These are phyloP conservation scores for Pyrus hybrid DNA, from an alignment of 331 rosid species.

Conservation along the genomic window DNA sequence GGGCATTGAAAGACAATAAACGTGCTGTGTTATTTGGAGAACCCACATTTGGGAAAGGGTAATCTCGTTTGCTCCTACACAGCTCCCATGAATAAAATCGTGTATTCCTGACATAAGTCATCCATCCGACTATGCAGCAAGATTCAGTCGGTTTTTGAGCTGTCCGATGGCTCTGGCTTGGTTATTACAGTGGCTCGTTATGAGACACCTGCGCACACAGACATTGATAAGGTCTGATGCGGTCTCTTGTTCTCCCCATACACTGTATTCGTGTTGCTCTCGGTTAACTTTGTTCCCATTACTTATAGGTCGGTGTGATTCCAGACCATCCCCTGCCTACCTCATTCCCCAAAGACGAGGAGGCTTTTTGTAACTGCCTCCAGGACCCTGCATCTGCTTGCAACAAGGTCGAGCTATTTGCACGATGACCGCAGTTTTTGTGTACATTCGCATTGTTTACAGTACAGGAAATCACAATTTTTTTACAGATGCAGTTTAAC, in stretches of 20 bases:
- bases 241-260: not conserved
- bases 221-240: constrained; percentile 59
- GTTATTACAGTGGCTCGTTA: constrained; percentile 94
- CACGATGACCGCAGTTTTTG: constrained; percentile 29
- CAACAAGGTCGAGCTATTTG: constrained; percentile 60
- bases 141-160: constrained; percentile 91
- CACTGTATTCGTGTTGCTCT: not conserved
- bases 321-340: constrained; percentile 87
- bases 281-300: not conserved
- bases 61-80: constrained; percentile 18
- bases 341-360: constrained; percentile 80
- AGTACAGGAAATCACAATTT: not conserved
- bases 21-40: constrained; percentile 88
- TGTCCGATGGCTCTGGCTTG: constrained; percentile 94
- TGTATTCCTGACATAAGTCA: constrained; percentile 18
- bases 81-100: not conserved
- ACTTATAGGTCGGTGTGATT: constrained; percentile 71
- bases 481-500: not conserved
- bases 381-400: constrained; percentile 82
- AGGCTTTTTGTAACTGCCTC: too few species aligned
- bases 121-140: constrained; percentile 51
- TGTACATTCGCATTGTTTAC: not conserved
- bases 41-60: constrained; percentile 98
- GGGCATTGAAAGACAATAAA: constrained; percentile 90
- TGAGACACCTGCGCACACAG: constrained; percentile 80